Percentiles rank a stretch among this genome's conserved stretches.
Conservation (phyloP, 108 stramenopile species). For the Schizochytrium sp. region DNA sequence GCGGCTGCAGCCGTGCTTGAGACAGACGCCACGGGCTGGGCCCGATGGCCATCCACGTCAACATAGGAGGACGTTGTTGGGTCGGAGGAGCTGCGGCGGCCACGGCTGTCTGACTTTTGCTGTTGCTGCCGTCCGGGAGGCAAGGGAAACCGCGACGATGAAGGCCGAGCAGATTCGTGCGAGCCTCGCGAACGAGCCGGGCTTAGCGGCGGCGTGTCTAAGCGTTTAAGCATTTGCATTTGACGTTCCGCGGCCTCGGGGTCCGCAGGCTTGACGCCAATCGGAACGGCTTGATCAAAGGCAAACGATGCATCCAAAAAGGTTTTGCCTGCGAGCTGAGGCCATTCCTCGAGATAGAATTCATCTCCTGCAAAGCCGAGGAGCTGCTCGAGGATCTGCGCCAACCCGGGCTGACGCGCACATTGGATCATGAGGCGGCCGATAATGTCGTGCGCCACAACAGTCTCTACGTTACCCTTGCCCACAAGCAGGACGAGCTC, state of each 20-base stretch:
- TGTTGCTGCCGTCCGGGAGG: neutral
- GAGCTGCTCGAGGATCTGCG: constrained; percentile 36
- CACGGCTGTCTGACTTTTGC: neutral
- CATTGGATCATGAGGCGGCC: constrained; percentile 51
- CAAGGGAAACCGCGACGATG: neutral
- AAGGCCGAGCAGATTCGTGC: neutral
- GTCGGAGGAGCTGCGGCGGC: neutral
- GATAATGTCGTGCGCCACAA: constrained; percentile 50
- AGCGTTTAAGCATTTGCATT: neutral
- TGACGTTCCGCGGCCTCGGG: neutral
- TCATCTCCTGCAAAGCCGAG: constrained; percentile 48
- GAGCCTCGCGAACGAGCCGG: neutral
- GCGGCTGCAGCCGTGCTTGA: no score
- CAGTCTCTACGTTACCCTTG: constrained; percentile 39
- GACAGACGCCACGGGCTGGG: no score
- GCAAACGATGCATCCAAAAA: constrained; percentile 35
- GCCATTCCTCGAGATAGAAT: constrained; percentile 45
- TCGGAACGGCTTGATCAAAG: constrained; percentile 44
- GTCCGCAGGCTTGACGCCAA: constrained; percentile 32
- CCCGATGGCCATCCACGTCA: no score
- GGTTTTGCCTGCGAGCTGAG: constrained; percentile 36
- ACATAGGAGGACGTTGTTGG: neutral
- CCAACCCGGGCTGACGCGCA: constrained; percentile 43
- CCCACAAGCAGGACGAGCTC: constrained; percentile 38
- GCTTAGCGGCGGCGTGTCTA: neutral